Percentiles rank a stretch among this genome's conserved stretches.
Evolutionary conservation across 2,329 filamentous ascomycete species (phyloP).

Genomic region (Camillea tinctor): DNA sequence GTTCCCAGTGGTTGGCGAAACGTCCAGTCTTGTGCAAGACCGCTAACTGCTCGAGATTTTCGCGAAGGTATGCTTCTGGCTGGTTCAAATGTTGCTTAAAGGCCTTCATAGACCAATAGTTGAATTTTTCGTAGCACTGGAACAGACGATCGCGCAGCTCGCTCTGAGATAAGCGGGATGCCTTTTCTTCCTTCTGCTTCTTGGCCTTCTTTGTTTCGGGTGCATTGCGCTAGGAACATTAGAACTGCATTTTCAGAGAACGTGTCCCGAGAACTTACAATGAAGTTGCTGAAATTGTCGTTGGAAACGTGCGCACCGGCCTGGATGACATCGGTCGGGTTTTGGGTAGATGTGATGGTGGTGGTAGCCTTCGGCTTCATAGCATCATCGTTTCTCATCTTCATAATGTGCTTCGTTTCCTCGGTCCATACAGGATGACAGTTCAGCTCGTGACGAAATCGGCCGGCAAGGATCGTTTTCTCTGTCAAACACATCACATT

Average conservation of each 20-base stretch:
- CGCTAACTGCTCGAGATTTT: conserved; percentile 79
- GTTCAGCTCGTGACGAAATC: conserved; percentile 73
- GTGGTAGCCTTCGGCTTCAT: conserved; percentile 60
- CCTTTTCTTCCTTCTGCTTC: conserved; percentile 55
- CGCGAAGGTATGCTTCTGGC: conserved; percentile 89
- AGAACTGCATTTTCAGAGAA: conserved; percentile 3
- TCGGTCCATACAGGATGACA: conserved; percentile 70
- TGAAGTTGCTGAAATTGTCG: conserved; percentile 51
- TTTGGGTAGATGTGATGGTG: conserved; percentile 40
- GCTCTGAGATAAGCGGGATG: conserved; percentile 84
- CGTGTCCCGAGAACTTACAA: conserved; percentile 47
- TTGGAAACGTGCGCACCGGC: conserved; percentile 52
- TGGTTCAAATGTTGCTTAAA: conserved; percentile 77
- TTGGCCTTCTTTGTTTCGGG: conserved; percentile 62
- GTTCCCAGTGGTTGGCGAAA: conserved; percentile 82
- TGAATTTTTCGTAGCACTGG: conserved; percentile 77
- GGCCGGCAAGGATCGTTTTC: conserved; percentile 73
- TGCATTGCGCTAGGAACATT: conserved; percentile 23
- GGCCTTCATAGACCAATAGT: conserved; percentile 91
- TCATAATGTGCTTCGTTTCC: conserved; percentile 64
- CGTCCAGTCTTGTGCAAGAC: conserved; percentile 78
- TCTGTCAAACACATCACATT: conserved; percentile 47
- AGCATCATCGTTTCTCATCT: conserved; percentile 55
- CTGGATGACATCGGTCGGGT: conserved; percentile 55
- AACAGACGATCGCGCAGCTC: conserved; percentile 85